Evolutionary conservation across 495 filamentous ascomycete genomes (phyloP).

Genomic region (Trypethelium eluteriae): DNA sequence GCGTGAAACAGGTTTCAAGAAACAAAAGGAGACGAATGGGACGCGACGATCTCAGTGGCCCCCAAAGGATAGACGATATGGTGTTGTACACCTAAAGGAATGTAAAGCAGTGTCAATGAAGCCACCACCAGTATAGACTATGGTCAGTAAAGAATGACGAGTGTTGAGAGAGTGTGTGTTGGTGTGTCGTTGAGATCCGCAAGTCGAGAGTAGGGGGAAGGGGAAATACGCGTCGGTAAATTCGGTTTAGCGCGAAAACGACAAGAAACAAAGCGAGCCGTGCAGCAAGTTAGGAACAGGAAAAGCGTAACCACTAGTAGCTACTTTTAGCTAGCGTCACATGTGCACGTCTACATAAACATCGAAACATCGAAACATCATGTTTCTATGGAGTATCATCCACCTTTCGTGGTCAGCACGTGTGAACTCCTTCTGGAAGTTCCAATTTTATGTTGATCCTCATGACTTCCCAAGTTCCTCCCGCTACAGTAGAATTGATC

Average conservation of each 20-base stretch:
- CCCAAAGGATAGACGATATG: background rate
- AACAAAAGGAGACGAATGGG: background rate
- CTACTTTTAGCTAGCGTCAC: background rate
- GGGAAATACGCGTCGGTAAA: background rate
- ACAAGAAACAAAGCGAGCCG: background rate
- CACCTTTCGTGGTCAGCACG: no score
- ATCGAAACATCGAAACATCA: background rate
- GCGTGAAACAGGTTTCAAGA: background rate
- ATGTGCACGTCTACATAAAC: background rate
- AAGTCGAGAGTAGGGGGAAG: background rate
- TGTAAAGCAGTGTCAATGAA: background rate
- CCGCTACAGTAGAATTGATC: no score
- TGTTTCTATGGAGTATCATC: no score
- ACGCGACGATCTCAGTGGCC: background rate
- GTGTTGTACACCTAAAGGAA: slow-evolving; percentile 2
- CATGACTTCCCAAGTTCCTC: no score
- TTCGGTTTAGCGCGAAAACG: background rate
- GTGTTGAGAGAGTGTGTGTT: background rate
- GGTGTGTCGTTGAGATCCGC: background rate
- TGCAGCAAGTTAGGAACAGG: background rate
- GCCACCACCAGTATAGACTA: background rate
- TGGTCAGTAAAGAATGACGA: slow-evolving; percentile 9
- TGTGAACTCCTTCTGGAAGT: no score
- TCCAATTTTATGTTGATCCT: no score
- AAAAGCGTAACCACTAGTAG: background rate